Conservation (phyloP, 352 stramenopile genomes). For the Globisporangium spinosum region DNA sequence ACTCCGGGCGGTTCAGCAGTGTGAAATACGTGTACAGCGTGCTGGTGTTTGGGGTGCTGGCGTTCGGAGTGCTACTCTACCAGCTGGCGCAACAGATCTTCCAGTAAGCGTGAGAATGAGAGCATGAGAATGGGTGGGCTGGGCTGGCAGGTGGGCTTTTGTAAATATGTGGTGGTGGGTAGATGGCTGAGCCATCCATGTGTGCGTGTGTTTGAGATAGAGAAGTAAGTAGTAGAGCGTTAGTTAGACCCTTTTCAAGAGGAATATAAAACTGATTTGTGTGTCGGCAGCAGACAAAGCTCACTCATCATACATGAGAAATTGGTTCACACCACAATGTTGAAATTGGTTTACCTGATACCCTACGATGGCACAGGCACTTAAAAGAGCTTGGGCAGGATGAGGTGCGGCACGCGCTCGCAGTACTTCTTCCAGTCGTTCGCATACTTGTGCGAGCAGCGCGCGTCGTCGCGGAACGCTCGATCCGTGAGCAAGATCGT, state of each 20-base stretch:
- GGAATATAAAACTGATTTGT: background rate
- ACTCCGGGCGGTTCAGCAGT: slow-evolving; percentile 63
- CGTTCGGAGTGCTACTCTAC: slow-evolving; percentile 57
- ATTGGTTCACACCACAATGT: background rate
- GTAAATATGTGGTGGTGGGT: background rate
- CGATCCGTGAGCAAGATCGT: slow-evolving; percentile 93
- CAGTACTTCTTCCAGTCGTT: slow-evolving; percentile 94
- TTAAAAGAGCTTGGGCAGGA: slow-evolving; percentile 73
- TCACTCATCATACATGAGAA: background rate
- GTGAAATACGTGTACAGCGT: slow-evolving; percentile 52
- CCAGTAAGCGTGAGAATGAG: background rate
- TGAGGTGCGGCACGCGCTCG: slow-evolving; percentile 82
- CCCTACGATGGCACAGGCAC: too few species aligned
- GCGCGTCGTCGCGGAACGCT: slow-evolving; percentile 93
- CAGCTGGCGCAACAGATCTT: slow-evolving; percentile 51
- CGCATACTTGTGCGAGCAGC: slow-evolving; percentile 94
- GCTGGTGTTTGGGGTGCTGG: slow-evolving; percentile 58
- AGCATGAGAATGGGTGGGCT: background rate
- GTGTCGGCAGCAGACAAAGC: too few species aligned
- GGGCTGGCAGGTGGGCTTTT: background rate
- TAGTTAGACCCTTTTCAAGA: background rate
- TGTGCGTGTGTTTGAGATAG: background rate
- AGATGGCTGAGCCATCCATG: background rate
- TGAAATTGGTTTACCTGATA: background rate
- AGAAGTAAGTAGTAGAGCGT: background rate